Evolutionary conservation across 164 flowering plant genomes (phyloP), one percentile per base, ranked within the genome.

Genomic region (Nymphaea thermarum): DNA sequence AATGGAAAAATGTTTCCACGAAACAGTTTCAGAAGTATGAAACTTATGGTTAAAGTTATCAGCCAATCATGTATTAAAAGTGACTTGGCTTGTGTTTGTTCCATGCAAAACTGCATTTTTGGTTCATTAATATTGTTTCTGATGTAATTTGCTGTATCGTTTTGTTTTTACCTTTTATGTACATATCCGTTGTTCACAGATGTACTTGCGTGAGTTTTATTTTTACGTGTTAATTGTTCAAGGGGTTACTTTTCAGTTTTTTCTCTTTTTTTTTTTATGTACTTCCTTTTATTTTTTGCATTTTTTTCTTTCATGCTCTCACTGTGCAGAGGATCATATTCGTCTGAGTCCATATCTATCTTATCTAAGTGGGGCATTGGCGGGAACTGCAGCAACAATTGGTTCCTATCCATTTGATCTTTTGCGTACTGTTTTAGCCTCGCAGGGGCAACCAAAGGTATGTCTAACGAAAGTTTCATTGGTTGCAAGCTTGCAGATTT

Each of bases 361-460:
- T 15, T 94, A 85, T 70, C 5, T 91, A 65, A 94, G 97, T 75
- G 98, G 98, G 44, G 91, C 91, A 74, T 69, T 89, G 71, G 97
- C 97, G 15, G 98, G 98, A 16, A 89, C 93, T 82, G 97, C 95
- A 51, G 98, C 98, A 68, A 91, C 97, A 7, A 73, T 94, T 71
- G 98, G 97, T 68, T 86, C 98, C 63, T 94, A 91, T 78, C 98
- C 97, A 65, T 94, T 94, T 83, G 98, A 94, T 84, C 95, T 91
- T 68, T 41, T 91, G 61, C 79, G 98, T 64, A 94, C 98, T 69
- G 82, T 94, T 73, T 79, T 94, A 72, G 98, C 98, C 43, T 94
- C 98, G 57, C 98, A 94, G 71, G 98, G 97, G 41, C 97, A 94
- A 76, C 98, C 98, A 16, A 94, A 89, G 98, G 98, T 93, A 79